Conservation (phyloP, 345 rosid genomes). For the Sapria himalayana region DNA sequence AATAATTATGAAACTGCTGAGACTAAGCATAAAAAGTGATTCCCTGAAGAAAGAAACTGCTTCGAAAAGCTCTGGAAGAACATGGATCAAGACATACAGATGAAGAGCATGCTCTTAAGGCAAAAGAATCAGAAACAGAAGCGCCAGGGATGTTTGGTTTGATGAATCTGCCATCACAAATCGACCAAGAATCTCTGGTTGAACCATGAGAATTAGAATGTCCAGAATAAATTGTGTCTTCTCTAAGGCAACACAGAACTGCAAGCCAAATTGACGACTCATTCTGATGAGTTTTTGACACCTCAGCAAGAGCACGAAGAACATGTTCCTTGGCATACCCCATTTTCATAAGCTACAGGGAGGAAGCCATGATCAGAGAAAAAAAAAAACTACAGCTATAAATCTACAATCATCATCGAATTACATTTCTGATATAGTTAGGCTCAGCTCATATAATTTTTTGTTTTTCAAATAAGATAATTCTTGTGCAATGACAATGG, state of each 20-base stretch:
- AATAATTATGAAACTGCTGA: no score
- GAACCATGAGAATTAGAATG: conserved; percentile 25
- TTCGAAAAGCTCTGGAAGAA: no score
- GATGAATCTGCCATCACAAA: conserved; percentile 13
- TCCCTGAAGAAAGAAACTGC: no score
- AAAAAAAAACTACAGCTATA: background rate
- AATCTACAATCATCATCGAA: background rate
- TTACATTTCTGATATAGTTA: no score
- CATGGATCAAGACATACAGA: conserved; percentile 40
- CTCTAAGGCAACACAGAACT: conserved; percentile 46
- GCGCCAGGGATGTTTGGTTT: conserved; percentile 12
- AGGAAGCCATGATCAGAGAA: conserved; percentile 7
- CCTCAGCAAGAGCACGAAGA: conserved; percentile 30
- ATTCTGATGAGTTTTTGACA: conserved; percentile 29
- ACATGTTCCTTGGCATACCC: conserved; percentile 51
- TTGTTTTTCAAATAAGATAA: no score
- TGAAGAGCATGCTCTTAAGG: conserved; percentile 44
- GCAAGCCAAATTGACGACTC: conserved; percentile 44
- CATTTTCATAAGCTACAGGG: conserved; percentile 26
- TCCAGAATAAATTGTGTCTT: conserved; percentile 34
- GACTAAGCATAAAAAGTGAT: no score
- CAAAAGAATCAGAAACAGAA: conserved; percentile 12
- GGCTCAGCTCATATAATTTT: no score
- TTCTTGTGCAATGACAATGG: no score
- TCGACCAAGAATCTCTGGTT: conserved; percentile 17